Percentiles rank a stretch among this genome's conserved stretches.
These are phyloP conservation scores for Aureobasidium sp. DNA, from an alignment of 2,329 filamentous ascomycete species.

Conservation along the genomic window DNA sequence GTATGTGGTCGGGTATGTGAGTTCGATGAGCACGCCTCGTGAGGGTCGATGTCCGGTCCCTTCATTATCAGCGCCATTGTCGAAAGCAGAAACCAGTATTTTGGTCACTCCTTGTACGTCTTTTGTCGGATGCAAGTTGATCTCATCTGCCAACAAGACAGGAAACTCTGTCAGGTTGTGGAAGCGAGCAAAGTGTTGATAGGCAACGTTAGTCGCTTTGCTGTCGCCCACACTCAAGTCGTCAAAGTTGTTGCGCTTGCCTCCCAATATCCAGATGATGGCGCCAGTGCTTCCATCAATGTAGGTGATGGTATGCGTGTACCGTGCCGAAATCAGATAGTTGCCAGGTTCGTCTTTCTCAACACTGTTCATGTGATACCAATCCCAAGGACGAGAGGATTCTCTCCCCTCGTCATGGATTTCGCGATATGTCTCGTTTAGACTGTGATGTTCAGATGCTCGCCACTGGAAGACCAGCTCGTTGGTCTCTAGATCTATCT, in stretches of 20 bases:
- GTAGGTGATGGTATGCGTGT: conserved; percentile 41
- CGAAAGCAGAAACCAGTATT: conserved; percentile 37
- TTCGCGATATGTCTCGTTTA: background rate
- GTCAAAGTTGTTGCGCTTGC: conserved; percentile 23
- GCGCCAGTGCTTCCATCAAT: conserved; percentile 41
- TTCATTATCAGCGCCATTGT: conserved; percentile 32
- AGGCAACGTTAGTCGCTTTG: conserved; percentile 30
- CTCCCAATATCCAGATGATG: conserved; percentile 44
- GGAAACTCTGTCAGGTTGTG: conserved; percentile 37
- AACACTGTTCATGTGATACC: conserved; percentile 49
- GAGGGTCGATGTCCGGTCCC: conserved; percentile 14
- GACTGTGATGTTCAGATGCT: conserved; percentile 28
- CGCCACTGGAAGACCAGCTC: conserved; percentile 34
- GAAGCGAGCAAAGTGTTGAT: conserved; percentile 44
- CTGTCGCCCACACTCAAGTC: background rate
- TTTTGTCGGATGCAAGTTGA: conserved; percentile 16
- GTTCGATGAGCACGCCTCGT: conserved; percentile 25
- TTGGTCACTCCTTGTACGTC: conserved; percentile 21
- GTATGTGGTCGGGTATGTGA: conserved; percentile 21
- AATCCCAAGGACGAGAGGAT: conserved; percentile 35
- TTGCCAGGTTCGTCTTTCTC: conserved; percentile 44
- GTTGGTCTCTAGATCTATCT: conserved; percentile 33
- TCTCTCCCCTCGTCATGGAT: conserved; percentile 35
- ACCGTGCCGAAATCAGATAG: conserved; percentile 46
- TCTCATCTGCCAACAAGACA: background rate